A percentile compares a stretch with the other conserved stretches of the same genome.
Conservation (phyloP, 768 basidiomycete species). For the Piloderma croceum region DNA sequence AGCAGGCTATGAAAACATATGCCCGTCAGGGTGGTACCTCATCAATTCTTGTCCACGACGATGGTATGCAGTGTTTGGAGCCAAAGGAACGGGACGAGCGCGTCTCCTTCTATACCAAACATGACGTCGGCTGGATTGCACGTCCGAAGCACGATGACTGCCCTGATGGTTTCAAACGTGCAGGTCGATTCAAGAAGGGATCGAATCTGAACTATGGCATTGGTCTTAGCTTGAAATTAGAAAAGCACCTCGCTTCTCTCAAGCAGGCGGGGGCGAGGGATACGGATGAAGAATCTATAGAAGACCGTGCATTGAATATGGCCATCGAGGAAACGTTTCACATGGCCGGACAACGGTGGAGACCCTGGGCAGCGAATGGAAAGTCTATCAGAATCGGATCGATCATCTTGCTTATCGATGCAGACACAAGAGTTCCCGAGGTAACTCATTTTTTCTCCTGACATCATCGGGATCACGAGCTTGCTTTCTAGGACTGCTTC, state of each 20-base stretch:
- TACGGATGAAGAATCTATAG: slow-evolving; percentile 41
- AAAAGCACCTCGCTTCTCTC: slow-evolving; percentile 44
- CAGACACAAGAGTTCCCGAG: slow-evolving; percentile 76
- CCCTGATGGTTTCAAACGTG: slow-evolving; percentile 68
- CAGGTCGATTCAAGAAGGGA: slow-evolving; percentile 88
- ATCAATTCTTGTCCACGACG: slow-evolving; percentile 76
- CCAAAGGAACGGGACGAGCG: slow-evolving; percentile 61
- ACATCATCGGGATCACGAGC: neutral
- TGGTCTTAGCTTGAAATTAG: slow-evolving; percentile 61
- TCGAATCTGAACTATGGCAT: slow-evolving; percentile 84
- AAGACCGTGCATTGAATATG: slow-evolving; percentile 66
- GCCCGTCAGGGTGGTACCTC: slow-evolving; percentile 85
- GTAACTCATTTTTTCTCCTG: slow-evolving; percentile 22
- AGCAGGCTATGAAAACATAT: slow-evolving; percentile 88
- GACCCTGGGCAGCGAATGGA: slow-evolving; percentile 74
- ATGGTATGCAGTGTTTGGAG: slow-evolving; percentile 67
- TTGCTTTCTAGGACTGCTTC: slow-evolving; percentile 64
- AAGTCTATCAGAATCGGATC: slow-evolving; percentile 73
- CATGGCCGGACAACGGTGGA: slow-evolving; percentile 53
- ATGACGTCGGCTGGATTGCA: slow-evolving; percentile 80
- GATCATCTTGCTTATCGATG: slow-evolving; percentile 76
- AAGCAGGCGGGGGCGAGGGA: slow-evolving; percentile 28
- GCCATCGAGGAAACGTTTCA: slow-evolving; percentile 70
- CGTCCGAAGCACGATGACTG: slow-evolving; percentile 62
- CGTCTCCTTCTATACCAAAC: slow-evolving; percentile 67